Conservation (phyloP, 371 early-diverging fungal species). For the Ecytonucleospora hepatopenaei region DNA sequence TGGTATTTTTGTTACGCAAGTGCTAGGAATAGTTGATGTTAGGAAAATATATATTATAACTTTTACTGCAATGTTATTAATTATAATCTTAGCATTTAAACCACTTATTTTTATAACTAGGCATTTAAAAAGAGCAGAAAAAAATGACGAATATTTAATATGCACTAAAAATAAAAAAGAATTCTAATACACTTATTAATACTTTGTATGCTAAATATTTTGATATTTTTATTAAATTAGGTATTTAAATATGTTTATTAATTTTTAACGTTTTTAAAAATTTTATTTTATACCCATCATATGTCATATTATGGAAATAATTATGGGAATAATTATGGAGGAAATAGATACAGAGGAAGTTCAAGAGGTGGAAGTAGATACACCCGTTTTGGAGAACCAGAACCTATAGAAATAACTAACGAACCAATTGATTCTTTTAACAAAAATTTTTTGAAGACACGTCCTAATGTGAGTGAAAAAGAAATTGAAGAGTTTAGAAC, state of each 20-base stretch:
- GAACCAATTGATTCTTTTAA: slow-evolving; percentile 62
- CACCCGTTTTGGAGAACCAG: background rate
- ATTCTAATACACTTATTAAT: too few species aligned
- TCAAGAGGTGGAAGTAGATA: background rate
- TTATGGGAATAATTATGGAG: background rate
- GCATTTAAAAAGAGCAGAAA: background rate
- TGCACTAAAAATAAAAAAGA: too few species aligned
- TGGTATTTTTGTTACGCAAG: slow-evolving; percentile 29
- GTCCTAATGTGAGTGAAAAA: slow-evolving; percentile 51
- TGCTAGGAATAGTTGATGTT: background rate
- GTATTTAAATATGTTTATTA: background rate
- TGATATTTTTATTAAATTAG: background rate
- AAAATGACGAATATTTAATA: background rate
- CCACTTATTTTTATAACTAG: background rate
- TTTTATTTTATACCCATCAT: slow-evolving; percentile 13
- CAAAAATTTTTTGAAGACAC: slow-evolving; percentile 60
- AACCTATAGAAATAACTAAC: background rate
- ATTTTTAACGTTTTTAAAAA: slow-evolving; percentile 18
- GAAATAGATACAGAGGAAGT: slow-evolving; percentile 14
- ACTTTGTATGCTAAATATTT: too few species aligned
- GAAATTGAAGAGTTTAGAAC: slow-evolving; percentile 59
- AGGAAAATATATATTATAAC: background rate
- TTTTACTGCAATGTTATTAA: background rate
- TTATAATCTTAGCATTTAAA: background rate
- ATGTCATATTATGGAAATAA: slow-evolving; percentile 7